phyloP scores from a whole-genome alignment of 805 yeast genomes.

The Saccharomycopsis sp. region DNA sequence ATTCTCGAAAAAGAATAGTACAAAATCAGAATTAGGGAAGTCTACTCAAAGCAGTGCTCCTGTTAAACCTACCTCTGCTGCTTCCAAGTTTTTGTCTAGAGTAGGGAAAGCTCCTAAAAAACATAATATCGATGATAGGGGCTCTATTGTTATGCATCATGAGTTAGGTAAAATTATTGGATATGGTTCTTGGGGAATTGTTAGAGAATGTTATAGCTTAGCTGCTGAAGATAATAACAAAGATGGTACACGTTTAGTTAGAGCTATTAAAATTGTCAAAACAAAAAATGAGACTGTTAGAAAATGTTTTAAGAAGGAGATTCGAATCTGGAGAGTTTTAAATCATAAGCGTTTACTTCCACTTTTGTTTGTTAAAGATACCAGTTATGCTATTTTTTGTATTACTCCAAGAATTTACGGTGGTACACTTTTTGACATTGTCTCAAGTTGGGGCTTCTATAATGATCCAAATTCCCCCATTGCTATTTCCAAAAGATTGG shows the following conservation, averaged over 20 bases:
- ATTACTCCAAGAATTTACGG: conserved; percentile 57
- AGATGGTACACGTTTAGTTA: conserved; percentile 20
- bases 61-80: conserved; percentile 15
- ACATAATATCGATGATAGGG: conserved; percentile 48
- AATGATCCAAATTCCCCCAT: conserved; percentile 22
- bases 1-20: conserved; percentile 19
- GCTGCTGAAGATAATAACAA: conserved; percentile 22
- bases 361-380: conserved; percentile 49
- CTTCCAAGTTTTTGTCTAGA: conserved; percentile 23
- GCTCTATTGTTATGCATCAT: conserved; percentile 53
- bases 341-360: conserved; percentile 58
- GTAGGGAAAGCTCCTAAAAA: conserved; percentile 21
- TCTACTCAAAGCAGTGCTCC: conserved; percentile 14
- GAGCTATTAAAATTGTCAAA: conserved; percentile 56
- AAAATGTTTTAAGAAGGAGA: conserved; percentile 58
- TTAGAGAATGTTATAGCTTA: conserved; percentile 49
- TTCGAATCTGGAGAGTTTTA: conserved; percentile 62
- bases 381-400: conserved; percentile 55
- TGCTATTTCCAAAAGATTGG: conserved; percentile 27
- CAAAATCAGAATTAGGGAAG: conserved; percentile 6
- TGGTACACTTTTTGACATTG: conserved; percentile 75
- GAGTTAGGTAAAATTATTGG: conserved; percentile 69
- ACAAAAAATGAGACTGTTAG: conserved; percentile 43
- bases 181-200: conserved; percentile 84
- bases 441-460: conserved; percentile 52